A percentile compares a stretch with the other conserved stretches of the same genome.
Evolutionary conservation across 1,284 basidiomycete species (phyloP).

Genomic region (Athelia sp.): DNA sequence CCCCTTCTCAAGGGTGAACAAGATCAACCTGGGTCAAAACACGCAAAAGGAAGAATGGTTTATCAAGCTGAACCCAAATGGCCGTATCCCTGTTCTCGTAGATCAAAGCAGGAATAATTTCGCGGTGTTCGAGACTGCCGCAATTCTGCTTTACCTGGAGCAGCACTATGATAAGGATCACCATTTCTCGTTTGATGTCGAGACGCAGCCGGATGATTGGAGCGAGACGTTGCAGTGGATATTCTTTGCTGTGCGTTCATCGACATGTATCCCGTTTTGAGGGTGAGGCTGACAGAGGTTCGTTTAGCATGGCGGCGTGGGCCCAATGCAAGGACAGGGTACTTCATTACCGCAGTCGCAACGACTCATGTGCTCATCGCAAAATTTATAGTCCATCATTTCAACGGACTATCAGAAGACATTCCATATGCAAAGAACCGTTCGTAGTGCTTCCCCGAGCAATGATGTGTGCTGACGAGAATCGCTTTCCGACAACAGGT

Average conservation of each 20-base stretch:
- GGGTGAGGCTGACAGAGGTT: no score
- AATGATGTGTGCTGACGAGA: no score
- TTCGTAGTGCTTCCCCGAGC: no score
- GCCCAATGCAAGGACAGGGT: constrained; percentile 32
- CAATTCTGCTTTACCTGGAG: constrained; percentile 56
- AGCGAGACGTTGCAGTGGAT: constrained; percentile 29
- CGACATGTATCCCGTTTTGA: constrained; percentile 22
- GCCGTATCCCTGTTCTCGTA: constrained; percentile 54
- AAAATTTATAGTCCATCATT: no score
- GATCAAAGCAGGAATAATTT: constrained; percentile 39
- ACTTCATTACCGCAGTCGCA: constrained; percentile 31
- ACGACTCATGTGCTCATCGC: constrained; percentile 11
- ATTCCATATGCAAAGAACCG: constrained; percentile 14
- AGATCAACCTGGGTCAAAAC: not conserved
- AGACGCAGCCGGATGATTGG: constrained; percentile 31
- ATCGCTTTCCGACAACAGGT: no score
- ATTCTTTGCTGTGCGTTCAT: constrained; percentile 29
- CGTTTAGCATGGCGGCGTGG: constrained; percentile 24
- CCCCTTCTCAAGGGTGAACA: not conserved
- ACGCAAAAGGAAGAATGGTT: constrained; percentile 44
- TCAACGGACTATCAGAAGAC: constrained; percentile 38
- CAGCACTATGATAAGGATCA: constrained; percentile 47
- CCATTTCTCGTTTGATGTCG: constrained; percentile 44
- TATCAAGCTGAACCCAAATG: constrained; percentile 55
- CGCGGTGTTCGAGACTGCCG: constrained; percentile 53